Evolutionary conservation across 768 basidiomycete genomes (phyloP).

Genomic region (Cyclocybe aegerita): DNA sequence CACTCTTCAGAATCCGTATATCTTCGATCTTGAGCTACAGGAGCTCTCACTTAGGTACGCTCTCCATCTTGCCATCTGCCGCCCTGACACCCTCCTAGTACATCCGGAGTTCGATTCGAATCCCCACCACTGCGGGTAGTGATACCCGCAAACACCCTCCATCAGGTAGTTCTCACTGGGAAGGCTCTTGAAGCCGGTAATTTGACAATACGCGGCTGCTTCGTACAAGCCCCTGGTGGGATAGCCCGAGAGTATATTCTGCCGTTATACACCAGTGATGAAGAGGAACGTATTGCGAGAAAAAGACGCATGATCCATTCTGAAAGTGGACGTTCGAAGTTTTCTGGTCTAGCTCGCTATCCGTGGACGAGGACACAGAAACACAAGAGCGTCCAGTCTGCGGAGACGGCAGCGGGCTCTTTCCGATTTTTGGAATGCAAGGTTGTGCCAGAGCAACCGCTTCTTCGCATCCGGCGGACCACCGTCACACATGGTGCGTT

Average conservation of each 20-base stretch:
- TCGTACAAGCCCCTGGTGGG: slow-evolving; percentile 76
- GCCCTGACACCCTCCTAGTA: slow-evolving; percentile 45
- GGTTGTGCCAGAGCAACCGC: slow-evolving; percentile 85
- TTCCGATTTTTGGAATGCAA: slow-evolving; percentile 73
- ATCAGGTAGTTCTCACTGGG: slow-evolving; percentile 70
- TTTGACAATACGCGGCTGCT: slow-evolving; percentile 75
- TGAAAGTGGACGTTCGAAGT: slow-evolving; percentile 73
- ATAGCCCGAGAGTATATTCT: slow-evolving; percentile 69
- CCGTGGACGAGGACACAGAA: slow-evolving; percentile 55
- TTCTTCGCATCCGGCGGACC: slow-evolving; percentile 81
- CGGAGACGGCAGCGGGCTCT: slow-evolving; percentile 24
- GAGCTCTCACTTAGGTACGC: slow-evolving; percentile 75
- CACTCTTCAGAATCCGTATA: slow-evolving; percentile 87
- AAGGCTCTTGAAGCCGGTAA: slow-evolving; percentile 63
- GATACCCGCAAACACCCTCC: slow-evolving; percentile 74
- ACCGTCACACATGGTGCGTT: slow-evolving; percentile 92
- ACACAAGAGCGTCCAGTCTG: slow-evolving; percentile 29
- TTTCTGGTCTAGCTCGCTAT: slow-evolving; percentile 69
- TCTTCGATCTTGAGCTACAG: slow-evolving; percentile 89
- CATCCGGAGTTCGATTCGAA: slow-evolving; percentile 76
- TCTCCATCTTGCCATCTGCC: neutral
- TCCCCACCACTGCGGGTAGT: slow-evolving; percentile 60
- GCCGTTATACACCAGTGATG: slow-evolving; percentile 70
- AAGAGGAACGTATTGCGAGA: slow-evolving; percentile 58
- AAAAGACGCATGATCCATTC: slow-evolving; percentile 60